Conservation (phyloP, 2,329 filamentous ascomycete genomes). For the Fusarium zealandicum region DNA sequence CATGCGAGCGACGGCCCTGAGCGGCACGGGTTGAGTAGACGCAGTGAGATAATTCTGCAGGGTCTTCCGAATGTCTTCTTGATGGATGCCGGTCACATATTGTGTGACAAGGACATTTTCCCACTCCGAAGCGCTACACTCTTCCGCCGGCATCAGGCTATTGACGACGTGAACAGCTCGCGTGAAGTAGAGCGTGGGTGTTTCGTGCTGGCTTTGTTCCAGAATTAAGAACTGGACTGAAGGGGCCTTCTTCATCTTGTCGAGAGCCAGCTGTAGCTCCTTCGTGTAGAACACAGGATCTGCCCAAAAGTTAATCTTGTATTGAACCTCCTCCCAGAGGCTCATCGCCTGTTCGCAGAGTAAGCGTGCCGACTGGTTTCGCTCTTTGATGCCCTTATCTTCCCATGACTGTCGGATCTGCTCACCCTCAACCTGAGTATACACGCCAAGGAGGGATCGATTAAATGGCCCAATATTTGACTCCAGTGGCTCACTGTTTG, state of each 20-base stretch:
- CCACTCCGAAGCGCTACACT: slow-evolving; percentile 7
- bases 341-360: slow-evolving; percentile 49
- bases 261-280: slow-evolving; percentile 57
- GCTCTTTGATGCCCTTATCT: slow-evolving; percentile 31
- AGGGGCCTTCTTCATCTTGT: slow-evolving; percentile 59
- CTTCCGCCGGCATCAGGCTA: slow-evolving; percentile 14
- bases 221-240: slow-evolving; percentile 62
- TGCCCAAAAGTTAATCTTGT: slow-evolving; percentile 48
- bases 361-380: slow-evolving; percentile 24
- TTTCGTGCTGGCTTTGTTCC: slow-evolving; percentile 62
- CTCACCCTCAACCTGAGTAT: slow-evolving; percentile 64
- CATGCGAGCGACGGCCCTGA: slow-evolving; percentile 54
- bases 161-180: slow-evolving; percentile 47
- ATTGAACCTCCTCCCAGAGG: slow-evolving; percentile 56
- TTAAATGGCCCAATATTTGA: slow-evolving; percentile 40
- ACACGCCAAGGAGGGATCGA: slow-evolving; percentile 62
- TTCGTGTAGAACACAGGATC: slow-evolving; percentile 61
- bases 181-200: slow-evolving; percentile 56
- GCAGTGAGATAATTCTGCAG: slow-evolving; percentile 42
- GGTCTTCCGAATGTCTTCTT: slow-evolving; percentile 53
- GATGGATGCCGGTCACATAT: slow-evolving; percentile 62
- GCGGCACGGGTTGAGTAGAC: slow-evolving; percentile 23
- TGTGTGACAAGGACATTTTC: slow-evolving; percentile 45
- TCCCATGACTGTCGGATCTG: slow-evolving; percentile 53
- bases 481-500: neutral